These are phyloP conservation scores for Lonicera japonica DNA, from an alignment of 129 eudicot species.

Conservation along the genomic window DNA sequence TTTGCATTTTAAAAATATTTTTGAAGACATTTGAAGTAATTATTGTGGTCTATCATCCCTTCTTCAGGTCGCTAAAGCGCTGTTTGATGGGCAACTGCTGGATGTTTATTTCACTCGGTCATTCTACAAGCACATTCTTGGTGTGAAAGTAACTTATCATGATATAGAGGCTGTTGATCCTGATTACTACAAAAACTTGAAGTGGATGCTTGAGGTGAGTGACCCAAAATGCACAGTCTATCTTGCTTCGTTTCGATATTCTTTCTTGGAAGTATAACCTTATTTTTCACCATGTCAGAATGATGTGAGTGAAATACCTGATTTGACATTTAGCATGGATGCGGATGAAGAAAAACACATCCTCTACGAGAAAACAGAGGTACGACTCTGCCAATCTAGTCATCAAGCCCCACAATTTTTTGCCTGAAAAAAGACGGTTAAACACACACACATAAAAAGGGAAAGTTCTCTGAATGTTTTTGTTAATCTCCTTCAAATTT, in stretches of 20 bases:
- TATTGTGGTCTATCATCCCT: not conserved
- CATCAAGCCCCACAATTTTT: not conserved
- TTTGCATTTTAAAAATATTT: not conserved
- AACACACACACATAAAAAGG: no score
- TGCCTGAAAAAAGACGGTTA: no score
- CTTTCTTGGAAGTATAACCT: not conserved
- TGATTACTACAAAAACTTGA: constrained; percentile 90
- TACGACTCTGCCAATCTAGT: constrained; percentile 5
- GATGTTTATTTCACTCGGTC: constrained; percentile 97
- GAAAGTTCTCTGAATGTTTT: not conserved
- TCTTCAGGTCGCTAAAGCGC: constrained; percentile 88
- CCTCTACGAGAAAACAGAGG: constrained; percentile 97
- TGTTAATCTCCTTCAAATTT: not conserved
- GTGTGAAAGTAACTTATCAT: constrained; percentile 97
- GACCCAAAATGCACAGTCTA: constrained; percentile 2
- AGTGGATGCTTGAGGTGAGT: constrained; percentile 96
- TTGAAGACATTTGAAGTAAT: not conserved
- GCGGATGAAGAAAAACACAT: constrained; percentile 98
- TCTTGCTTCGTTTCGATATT: not conserved
- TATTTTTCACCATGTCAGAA: constrained; percentile 40
- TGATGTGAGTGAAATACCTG: constrained; percentile 89
- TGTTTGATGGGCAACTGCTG: constrained; percentile 87
- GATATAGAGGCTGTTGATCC: constrained; percentile 99
- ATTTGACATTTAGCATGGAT: constrained; percentile 97
- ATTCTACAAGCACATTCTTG: constrained; percentile 95